A percentile compares a stretch with the other conserved stretches of the same genome.
These are phyloP conservation scores for Ehretia macrophylla DNA, from an alignment of 257 asterid species.

Conservation along the genomic window DNA sequence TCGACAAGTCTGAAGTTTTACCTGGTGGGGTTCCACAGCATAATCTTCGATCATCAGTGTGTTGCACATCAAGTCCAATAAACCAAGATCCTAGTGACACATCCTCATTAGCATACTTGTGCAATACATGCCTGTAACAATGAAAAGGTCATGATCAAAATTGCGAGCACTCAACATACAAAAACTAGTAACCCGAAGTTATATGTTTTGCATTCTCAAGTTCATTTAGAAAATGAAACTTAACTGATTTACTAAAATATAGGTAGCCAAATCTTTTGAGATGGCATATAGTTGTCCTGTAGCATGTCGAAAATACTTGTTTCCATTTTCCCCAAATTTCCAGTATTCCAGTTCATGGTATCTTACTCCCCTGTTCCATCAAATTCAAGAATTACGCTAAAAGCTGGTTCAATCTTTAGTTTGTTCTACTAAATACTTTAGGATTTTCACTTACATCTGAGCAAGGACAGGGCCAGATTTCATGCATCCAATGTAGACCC, in stretches of 20 bases:
- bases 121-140: conserved; percentile 31
- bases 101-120: conserved; percentile 45
- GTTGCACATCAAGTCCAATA: conserved; percentile 42
- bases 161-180: neutral
- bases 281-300: conserved; percentile 52
- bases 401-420: neutral
- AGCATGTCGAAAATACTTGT: conserved; percentile 48
- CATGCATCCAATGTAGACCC: conserved; percentile 52
- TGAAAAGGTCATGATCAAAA: neutral
- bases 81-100: conserved; percentile 52
- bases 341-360: conserved; percentile 48
- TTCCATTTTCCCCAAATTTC: conserved; percentile 50
- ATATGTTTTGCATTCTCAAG: neutral
- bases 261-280: conserved; percentile 41
- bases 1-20: neutral
- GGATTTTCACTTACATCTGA: conserved; percentile 28
- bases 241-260: conserved; percentile 38
- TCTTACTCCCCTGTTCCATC: conserved; percentile 40
- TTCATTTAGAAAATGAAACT: neutral
- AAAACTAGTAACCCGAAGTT: neutral
- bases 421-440: neutral
- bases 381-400: neutral
- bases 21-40: conserved; percentile 36
- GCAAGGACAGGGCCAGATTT: conserved; percentile 50
- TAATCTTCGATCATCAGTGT: conserved; percentile 42